Conservation (phyloP, 768 basidiomycete genomes). For the Russula olivacea region DNA sequence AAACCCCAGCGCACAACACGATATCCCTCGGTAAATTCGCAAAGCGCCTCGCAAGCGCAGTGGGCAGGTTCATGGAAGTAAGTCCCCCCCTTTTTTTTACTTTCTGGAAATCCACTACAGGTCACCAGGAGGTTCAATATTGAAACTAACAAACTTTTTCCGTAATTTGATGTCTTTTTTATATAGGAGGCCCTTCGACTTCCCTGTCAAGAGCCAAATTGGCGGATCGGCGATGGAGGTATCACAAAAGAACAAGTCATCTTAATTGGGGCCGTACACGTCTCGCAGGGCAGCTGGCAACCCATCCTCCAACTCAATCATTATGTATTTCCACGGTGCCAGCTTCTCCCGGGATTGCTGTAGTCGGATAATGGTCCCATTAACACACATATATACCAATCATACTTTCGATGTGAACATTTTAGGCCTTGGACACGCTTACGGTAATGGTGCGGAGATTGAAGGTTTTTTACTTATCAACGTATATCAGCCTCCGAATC, state of each 20-base stretch:
- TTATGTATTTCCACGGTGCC: background rate
- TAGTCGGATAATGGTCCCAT: background rate
- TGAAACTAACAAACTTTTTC: too few relatives aligned
- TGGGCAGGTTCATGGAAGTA: slow-evolving; percentile 16
- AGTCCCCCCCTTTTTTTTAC: background rate
- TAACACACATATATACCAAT: too few relatives aligned
- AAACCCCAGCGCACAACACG: slow-evolving; percentile 1
- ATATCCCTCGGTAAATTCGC: slow-evolving; percentile 8
- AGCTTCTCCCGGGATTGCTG: background rate
- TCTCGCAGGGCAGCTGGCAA: slow-evolving; percentile 21
- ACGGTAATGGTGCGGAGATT: too few relatives aligned
- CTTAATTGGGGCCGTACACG: slow-evolving; percentile 8
- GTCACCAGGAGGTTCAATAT: background rate
- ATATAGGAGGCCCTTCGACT: background rate
- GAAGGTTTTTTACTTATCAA: too few relatives aligned
- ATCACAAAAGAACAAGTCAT: slow-evolving; percentile 3
- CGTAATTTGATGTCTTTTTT: too few relatives aligned
- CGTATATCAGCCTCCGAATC: too few relatives aligned
- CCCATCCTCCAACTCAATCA: slow-evolving; percentile 17
- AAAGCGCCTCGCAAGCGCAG: slow-evolving; percentile 6
- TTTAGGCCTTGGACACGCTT: too few relatives aligned
- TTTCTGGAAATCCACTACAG: too few relatives aligned
- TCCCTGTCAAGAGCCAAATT: background rate
- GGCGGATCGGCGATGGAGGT: background rate
- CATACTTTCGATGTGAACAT: too few relatives aligned